Base-by-base conservation (phyloP, 495 filamentous ascomycete genomes). In the Haplographium delicatum region DNA sequence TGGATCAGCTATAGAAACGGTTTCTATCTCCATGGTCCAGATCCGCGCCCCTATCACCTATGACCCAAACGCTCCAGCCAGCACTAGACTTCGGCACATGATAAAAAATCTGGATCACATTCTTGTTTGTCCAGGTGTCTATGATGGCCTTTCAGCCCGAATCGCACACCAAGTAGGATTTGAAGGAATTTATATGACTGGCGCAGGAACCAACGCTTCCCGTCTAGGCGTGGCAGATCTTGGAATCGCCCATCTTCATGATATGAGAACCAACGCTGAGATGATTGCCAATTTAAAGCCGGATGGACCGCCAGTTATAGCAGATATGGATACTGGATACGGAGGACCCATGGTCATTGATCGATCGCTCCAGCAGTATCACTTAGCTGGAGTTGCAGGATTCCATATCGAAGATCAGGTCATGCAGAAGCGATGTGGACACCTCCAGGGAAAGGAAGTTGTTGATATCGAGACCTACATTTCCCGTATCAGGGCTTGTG, bases 401-500 rank as follows among this genome's bases (percentile, higher is more conserved):
- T 71, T 86, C 48, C 82, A 87, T 48, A 77, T 87, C 51, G 84
- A 88, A 65, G 84, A 87, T 65, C 82, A 87, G 56, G 73, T 84
- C 20, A 64, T 67, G 48, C 77, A 71, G 42, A 87, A 87, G 62
- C 80, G 80, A 1, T 83, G 80, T 56, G 81, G 80, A 0, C 79
- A 83, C 40, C 65, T 83, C 3, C 58, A 58, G 0, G 78, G 79
- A 24, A 88, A 88, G 58, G 71, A 75, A 35, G 70, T 86, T 5
- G 82, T 86, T 38, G 44, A 61, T 25, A 52, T 59, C 0, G 69
- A 77, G 0, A 72, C 73, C n/a, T 86, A 74, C 58, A 56, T 75
- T 8, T 68, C 67, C 1, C 76, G 84, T 1, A 78, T 86, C 52
- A 53, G 60, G 1, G 75, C 72, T 0, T 81, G 81, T 4, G 65